Conservation (phyloP, 192 early-diverging fungal species). For the Gamsiella multidivaricata region DNA sequence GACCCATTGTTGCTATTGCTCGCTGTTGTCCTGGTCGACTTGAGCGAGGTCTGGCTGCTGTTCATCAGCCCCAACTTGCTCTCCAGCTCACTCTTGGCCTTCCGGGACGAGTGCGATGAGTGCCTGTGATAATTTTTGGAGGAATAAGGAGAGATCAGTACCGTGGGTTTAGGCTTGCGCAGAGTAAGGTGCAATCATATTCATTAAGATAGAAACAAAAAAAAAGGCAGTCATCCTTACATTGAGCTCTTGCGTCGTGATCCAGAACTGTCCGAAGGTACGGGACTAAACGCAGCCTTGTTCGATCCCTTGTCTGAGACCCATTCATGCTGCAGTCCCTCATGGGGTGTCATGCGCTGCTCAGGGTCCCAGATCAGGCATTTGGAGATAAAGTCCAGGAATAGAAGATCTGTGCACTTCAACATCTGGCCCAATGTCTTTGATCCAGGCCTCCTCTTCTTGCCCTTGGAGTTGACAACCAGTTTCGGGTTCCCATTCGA, state of each 20-base stretch:
- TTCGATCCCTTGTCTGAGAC: slow-evolving; percentile 79
- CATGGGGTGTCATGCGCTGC: slow-evolving; percentile 84
- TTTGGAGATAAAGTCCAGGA: slow-evolving; percentile 87
- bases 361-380: slow-evolving; percentile 94
- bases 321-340: slow-evolving; percentile 89
- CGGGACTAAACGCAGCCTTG: too few species aligned
- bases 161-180: too few species aligned
- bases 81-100: slow-evolving; percentile 1
- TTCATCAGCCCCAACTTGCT: neutral
- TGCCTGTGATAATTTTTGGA: neutral
- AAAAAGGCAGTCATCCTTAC: too few species aligned
- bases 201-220: too few species aligned
- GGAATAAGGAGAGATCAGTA: too few species aligned
- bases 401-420: slow-evolving; percentile 79
- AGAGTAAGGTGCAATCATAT: too few species aligned
- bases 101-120: slow-evolving; percentile 10
- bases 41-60: slow-evolving; percentile 5
- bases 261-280: too few species aligned
- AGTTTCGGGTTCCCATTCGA: slow-evolving; percentile 65
- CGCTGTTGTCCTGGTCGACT: slow-evolving; percentile 14
- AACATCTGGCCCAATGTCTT: slow-evolving; percentile 81
- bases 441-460: slow-evolving; percentile 80
- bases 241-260: slow-evolving; percentile 27
- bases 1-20: neutral
- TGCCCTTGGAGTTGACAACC: slow-evolving; percentile 89